phyloP scores from a whole-genome alignment of 192 early-diverging fungal species.

The Allomyces javanicus region DNA sequence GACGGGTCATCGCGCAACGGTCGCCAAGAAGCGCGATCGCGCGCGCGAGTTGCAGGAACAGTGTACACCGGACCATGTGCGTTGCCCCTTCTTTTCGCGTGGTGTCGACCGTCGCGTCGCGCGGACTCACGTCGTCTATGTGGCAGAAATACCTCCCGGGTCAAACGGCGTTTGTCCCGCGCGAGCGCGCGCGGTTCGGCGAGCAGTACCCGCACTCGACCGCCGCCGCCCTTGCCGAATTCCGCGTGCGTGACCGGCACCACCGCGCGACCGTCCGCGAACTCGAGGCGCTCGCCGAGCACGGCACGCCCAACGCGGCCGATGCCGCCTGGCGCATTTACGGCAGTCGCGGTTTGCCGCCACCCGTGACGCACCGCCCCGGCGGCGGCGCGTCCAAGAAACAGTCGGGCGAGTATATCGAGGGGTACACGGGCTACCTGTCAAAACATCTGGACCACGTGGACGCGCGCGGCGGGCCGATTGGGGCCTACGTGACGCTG shows the following conservation, averaged over 20 bases:
- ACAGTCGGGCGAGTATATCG: background rate
- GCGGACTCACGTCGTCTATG: too few relatives aligned
- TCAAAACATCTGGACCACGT: background rate
- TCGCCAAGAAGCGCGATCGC: background rate
- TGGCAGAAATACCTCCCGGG: background rate
- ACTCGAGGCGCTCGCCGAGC: background rate
- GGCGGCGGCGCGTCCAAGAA: background rate
- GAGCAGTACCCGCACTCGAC: background rate
- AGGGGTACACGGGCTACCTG: background rate
- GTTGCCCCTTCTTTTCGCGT: background rate
- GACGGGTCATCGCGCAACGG: background rate
- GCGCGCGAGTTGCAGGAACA: background rate
- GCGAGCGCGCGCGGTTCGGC: background rate
- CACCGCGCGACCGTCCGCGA: background rate
- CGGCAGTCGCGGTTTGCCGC: background rate
- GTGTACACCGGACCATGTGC: background rate
- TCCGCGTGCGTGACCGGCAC: background rate
- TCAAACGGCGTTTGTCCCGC: background rate
- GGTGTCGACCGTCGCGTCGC: too few relatives aligned
- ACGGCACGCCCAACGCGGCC: background rate
- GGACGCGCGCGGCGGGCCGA: background rate
- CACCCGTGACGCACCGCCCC: background rate
- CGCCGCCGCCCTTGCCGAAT: background rate
- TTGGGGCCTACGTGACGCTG: background rate
- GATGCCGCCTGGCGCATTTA: background rate